phyloP scores from a whole-genome alignment of 805 yeast genomes.

The Myxozyma neglecta region DNA sequence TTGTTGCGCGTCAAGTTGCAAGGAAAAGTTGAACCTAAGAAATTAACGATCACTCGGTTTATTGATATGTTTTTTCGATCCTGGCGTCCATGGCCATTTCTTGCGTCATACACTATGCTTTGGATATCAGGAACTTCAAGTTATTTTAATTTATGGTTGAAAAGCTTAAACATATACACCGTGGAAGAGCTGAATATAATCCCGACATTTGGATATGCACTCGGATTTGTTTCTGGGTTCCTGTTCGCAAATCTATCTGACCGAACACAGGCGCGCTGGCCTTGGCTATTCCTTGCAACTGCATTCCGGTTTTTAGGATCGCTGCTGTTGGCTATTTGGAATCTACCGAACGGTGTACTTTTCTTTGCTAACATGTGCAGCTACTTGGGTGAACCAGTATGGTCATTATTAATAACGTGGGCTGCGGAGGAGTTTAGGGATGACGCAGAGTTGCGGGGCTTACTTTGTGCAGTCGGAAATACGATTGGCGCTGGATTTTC shows the following conservation, averaged over 20 bases:
- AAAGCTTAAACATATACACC: conserved; percentile 34
- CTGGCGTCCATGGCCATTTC: conserved; percentile 29
- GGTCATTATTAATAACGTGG: conserved; percentile 30
- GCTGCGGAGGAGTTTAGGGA: conserved; percentile 27
- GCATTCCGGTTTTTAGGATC: conserved; percentile 17
- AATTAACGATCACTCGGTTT: conserved; percentile 16
- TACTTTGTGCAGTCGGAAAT: conserved; percentile 24
- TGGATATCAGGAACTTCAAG: conserved; percentile 22
- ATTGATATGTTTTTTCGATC: conserved; percentile 23
- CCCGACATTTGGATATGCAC: conserved; percentile 42
- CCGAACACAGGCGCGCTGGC: conserved; percentile 24
- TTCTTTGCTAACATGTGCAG: conserved; percentile 27
- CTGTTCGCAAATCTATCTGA: conserved; percentile 39
- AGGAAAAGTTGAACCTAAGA: conserved; percentile 20
- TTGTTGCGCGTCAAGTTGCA: conserved; percentile 14
- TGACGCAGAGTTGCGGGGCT: conserved; percentile 28
- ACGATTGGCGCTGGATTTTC: conserved; percentile 20
- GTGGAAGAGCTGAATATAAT: conserved; percentile 38
- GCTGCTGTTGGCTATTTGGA: conserved; percentile 25
- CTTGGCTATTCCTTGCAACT: conserved; percentile 26
- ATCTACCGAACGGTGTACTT: conserved; percentile 20
- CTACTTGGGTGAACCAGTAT: conserved; percentile 25
- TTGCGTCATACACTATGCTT: conserved; percentile 27
- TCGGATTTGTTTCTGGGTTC: conserved; percentile 38
- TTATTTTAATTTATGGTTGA: conserved; percentile 41